These are phyloP conservation scores for Anthoceros angustus DNA, from an alignment of 225 moss, liverwort and hornwort genomes.

Conservation along the genomic window DNA sequence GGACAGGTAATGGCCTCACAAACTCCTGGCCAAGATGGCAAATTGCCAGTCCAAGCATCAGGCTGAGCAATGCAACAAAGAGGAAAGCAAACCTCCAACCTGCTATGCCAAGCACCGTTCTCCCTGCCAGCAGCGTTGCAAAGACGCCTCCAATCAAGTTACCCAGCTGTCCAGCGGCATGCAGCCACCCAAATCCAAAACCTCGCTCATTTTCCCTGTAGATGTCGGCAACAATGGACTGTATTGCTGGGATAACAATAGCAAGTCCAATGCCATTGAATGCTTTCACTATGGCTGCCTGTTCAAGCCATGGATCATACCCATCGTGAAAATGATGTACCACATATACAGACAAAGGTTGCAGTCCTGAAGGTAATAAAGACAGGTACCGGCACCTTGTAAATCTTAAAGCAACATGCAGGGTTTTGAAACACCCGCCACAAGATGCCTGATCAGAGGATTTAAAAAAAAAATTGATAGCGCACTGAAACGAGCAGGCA, in stretches of 20 bases:
- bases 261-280: constrained; percentile 60
- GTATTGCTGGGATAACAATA: constrained; percentile 42
- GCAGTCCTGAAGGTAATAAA: too few species aligned
- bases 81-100: constrained; percentile 58
- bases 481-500: background rate
- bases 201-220: constrained; percentile 29
- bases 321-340: background rate
- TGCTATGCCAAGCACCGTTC: constrained; percentile 24
- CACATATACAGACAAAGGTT: too few species aligned
- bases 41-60: constrained; percentile 33
- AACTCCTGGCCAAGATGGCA: constrained; percentile 28
- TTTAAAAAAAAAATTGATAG: background rate
- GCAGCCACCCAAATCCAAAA: constrained; percentile 46
- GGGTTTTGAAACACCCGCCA: too few species aligned
- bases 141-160: constrained; percentile 46
- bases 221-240: constrained; percentile 50
- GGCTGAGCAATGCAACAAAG: constrained; percentile 31
- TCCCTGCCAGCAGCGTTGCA: constrained; percentile 42
- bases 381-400: too few species aligned
- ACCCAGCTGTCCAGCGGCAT: constrained; percentile 47
- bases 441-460: too few species aligned
- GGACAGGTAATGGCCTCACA: constrained; percentile 9
- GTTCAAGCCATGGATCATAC: constrained; percentile 3
- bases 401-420: too few species aligned
- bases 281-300: constrained; percentile 41